These are phyloP conservation scores for Copromyces sp. DNA, from an alignment of 495 filamentous ascomycete genomes.

Conservation along the genomic window DNA sequence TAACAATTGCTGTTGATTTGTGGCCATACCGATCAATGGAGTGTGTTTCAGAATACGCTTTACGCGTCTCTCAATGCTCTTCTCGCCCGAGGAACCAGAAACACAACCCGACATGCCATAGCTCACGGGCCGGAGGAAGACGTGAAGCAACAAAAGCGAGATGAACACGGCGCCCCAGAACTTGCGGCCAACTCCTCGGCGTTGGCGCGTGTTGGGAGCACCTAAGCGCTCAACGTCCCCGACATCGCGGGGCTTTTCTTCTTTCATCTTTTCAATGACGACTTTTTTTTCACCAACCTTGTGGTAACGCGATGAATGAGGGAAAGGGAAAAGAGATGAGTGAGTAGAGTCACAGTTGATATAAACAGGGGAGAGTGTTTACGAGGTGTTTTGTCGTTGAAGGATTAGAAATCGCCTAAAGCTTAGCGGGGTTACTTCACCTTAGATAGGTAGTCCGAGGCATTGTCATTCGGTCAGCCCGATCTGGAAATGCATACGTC, in stretches of 20 bases:
- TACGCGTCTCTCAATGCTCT: slow-evolving; percentile 54
- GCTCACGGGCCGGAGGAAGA: neutral
- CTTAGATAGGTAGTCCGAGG: neutral
- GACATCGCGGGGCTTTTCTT: neutral
- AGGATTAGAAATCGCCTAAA: neutral
- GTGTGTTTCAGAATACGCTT: slow-evolving; percentile 58
- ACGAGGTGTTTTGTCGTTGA: neutral
- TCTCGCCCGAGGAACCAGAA: neutral
- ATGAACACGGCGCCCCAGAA: neutral
- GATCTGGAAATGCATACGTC: neutral
- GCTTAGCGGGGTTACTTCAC: neutral
- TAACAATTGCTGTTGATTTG: neutral
- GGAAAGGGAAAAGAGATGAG: neutral
- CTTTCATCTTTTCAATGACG: neutral
- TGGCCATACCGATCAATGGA: slow-evolving; percentile 62
- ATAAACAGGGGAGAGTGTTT: neutral
- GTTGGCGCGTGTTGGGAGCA: neutral
- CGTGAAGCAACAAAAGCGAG: slow-evolving; percentile 1
- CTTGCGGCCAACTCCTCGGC: neutral
- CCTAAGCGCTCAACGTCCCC: neutral
- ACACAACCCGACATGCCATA: slow-evolving; percentile 1
- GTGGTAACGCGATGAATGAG: neutral
- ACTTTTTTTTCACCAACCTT: neutral
- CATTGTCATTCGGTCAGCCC: neutral
- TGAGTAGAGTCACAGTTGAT: neutral